phyloP scores from a whole-genome alignment of 2,329 filamentous ascomycete species.

The Fonsecaea pugnacius region DNA sequence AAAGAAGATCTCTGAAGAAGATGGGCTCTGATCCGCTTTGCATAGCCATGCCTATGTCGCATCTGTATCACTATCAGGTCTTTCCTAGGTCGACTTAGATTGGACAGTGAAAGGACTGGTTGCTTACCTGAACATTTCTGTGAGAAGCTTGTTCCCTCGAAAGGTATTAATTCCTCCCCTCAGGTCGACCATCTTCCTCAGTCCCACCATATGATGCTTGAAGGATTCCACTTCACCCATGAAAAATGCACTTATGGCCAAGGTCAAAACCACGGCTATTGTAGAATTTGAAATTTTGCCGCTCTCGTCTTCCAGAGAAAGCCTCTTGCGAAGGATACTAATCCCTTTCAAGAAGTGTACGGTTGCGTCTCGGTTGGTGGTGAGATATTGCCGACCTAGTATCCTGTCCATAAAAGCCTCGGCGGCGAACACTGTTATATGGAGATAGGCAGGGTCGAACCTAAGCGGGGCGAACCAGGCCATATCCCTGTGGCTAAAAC shows the following conservation, averaged over 20 bases:
- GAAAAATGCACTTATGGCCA: conserved; percentile 42
- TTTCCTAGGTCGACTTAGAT: background rate
- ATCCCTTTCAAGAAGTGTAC: conserved; percentile 42
- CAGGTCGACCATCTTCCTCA: conserved; percentile 46
- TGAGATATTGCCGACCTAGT: conserved; percentile 20
- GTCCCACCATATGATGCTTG: conserved; percentile 45
- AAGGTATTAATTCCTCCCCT: conserved; percentile 45
- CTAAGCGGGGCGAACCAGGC: conserved; percentile 42
- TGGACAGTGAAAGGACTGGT: background rate
- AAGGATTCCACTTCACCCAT: conserved; percentile 40
- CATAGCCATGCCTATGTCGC: conserved; percentile 41
- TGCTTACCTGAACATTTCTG: conserved; percentile 44
- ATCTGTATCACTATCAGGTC: conserved; percentile 30
- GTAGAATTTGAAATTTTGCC: conserved; percentile 41
- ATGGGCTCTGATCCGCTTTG: conserved; percentile 35
- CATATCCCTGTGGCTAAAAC: conserved; percentile 38
- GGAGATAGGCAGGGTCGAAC: conserved; percentile 45
- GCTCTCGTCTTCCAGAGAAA: conserved; percentile 36
- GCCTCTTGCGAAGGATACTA: conserved; percentile 42
- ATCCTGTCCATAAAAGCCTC: conserved; percentile 42
- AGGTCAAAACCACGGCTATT: conserved; percentile 41
- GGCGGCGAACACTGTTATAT: conserved; percentile 44
- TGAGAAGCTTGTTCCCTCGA: conserved; percentile 43
- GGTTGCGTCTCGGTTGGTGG: conserved; percentile 23
- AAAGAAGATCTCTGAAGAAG: conserved; percentile 37